Conservation (phyloP, 1,284 basidiomycete genomes). For the Naganishia albida region DNA sequence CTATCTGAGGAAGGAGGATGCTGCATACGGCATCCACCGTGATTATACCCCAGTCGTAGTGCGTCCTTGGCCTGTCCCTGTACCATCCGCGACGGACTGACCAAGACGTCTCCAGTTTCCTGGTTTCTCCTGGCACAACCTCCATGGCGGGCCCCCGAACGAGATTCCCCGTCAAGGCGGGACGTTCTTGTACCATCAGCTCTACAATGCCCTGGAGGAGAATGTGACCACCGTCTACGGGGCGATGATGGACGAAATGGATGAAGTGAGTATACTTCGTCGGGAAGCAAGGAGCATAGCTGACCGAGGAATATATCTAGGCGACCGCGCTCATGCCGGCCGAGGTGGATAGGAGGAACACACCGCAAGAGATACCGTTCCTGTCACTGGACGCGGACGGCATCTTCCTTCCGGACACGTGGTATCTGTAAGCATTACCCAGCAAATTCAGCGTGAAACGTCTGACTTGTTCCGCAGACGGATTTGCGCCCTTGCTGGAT, state of each 20-base stretch:
- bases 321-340: conserved; percentile 37
- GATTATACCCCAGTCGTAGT: conserved; percentile 36
- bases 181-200: conserved; percentile 35
- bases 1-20: conserved; percentile 22
- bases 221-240: conserved; percentile 34
- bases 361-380: conserved; percentile 34
- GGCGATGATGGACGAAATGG: conserved; percentile 38
- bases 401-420: conserved; percentile 35
- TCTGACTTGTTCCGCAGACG: neutral
- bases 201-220: conserved; percentile 33
- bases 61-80: neutral
- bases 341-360: conserved; percentile 2
- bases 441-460: neutral
- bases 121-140: conserved; percentile 35
- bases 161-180: conserved; percentile 36
- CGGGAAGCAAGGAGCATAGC: too few relatives aligned
- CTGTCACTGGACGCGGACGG: conserved; percentile 37
- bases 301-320: neutral
- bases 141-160: conserved; percentile 36
- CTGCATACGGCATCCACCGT: neutral
- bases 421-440: conserved; percentile 33
- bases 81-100: neutral
- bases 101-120: conserved; percentile 16
- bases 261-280: conserved; percentile 32
- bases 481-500: conserved; percentile 10